Evolutionary conservation across 768 basidiomycete genomes (phyloP), one percentile per base, ranked within the genome.

Genomic region (Gyrodon lividus): DNA sequence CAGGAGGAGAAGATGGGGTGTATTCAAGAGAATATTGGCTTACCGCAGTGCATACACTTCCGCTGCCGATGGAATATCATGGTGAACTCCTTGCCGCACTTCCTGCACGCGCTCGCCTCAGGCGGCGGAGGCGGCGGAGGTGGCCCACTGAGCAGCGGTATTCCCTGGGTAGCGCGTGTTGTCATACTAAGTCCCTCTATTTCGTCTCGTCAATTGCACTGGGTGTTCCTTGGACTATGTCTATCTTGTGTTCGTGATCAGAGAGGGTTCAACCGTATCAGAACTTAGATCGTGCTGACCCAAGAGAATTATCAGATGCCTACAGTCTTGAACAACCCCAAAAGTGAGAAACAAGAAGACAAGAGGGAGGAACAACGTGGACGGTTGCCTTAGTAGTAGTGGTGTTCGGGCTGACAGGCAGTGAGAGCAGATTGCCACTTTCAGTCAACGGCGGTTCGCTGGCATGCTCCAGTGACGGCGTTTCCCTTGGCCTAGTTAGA

Each of bases 11-110:
- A n/a, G 34, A 14, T 9, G 16, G 17, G 6, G 33, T 17, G 24
- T 14, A 12, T 39, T 34, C 43, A 8, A 31, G 40, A 49, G 33
- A 28, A 46, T 30, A 22, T 54, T 7, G 14, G 62, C 82, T 58
- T 62, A 87, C 88, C 87, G 63, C 88, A 90, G 60, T 90, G 88
- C 64, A 86, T 81, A 65, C 88, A 90, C 55, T 70, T 79, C 57
- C 80, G 78, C 42, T 81, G 76, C 46, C 88, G 73, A 50, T 80
- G 72, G 60, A 90, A 83, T 44, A 89, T 52, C 17, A 86, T 64
- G 59, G 77, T 83, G 64, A 89, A 89, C 62, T 89, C 87, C 65
- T 77, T 89, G 64, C 75, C 80, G 63, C 88, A 90, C 65, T 82
- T 89, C 64, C 86, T 78, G 55, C 87, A 89, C 4, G 73, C 66